phyloP scores from a whole-genome alignment of 1,284 basidiomycete genomes.

The Cutaneotrichosporon mucoides region DNA sequence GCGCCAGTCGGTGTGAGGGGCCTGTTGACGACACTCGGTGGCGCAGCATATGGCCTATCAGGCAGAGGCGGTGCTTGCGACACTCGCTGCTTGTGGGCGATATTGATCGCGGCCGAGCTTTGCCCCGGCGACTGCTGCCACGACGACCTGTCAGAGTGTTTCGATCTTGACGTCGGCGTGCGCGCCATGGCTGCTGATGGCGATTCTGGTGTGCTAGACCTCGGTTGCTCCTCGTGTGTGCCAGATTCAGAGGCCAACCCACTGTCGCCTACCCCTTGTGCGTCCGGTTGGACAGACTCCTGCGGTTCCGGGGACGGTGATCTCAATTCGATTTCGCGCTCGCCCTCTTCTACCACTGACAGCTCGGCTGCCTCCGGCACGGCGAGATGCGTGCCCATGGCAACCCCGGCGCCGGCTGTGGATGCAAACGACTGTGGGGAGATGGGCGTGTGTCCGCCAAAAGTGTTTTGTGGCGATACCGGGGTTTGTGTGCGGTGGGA shows the following conservation, averaged over 20 bases:
- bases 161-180: background rate
- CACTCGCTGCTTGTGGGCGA: slow-evolving; percentile 13
- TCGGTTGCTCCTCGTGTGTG: background rate
- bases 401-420: background rate
- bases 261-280: too few species aligned
- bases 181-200: background rate
- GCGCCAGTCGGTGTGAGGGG: slow-evolving; percentile 7
- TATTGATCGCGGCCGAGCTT: slow-evolving; percentile 4
- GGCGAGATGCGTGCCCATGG: background rate
- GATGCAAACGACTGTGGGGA: background rate
- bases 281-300: background rate
- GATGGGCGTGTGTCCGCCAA: slow-evolving; percentile 11
- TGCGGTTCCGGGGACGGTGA: background rate
- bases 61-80: slow-evolving; percentile 8
- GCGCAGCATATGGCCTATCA: slow-evolving; percentile 8
- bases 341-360: background rate
- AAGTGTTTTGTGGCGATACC: slow-evolving; percentile 16
- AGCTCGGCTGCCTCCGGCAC: background rate
- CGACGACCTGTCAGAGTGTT: slow-evolving; percentile 1
- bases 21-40: slow-evolving; percentile 1
- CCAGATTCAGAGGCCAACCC: too few species aligned
- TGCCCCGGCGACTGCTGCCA: background rate
- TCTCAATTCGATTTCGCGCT: background rate
- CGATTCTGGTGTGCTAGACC: background rate
- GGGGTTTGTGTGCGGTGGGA: slow-evolving; percentile 1